Evolutionary conservation across 495 filamentous ascomycete species (phyloP), one percentile per base, ranked within the genome.

Genomic region (Penicillium fimorum): DNA sequence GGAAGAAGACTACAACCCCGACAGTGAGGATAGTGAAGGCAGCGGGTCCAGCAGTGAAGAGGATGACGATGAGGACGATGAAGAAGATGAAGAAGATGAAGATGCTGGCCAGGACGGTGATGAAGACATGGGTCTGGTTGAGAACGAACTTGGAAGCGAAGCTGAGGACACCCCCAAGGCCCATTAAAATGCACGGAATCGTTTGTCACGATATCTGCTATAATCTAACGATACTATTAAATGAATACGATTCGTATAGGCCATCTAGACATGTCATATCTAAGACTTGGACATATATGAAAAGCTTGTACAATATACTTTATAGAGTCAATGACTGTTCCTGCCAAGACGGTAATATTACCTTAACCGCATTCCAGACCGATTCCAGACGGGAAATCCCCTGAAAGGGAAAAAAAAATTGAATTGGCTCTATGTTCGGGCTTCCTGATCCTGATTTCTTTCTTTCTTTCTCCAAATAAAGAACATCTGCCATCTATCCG

Each of bases 1-100:
- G 24, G 92, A 93, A 61, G 92, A 96, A 69, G 92, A 96, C 59
- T 94, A 92, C 70, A 86, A 92, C 63, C 90, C 89, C 4, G 90
- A 87, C 2, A 88, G 84, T 58, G 89, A 87, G 0, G 86, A 89
- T 7, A 90, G 84, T 57, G 90, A 89, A 22, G 88, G 87, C 5
- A 83, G 78, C 32, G 89, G 84, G 29, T 76, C 72, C 3, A 82
- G 76, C 50, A 76, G 74, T 54, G 80, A 78, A n/a, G 78, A 81
- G 1, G 80, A 81, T 7, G 74, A 73, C 1, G 80, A 74, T 12
- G 76, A 73, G 10, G 82, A 80, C 18, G 77, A 80, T 15, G 74
- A 74, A 40, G 74, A 73, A 1, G 80, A 74, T 12, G 76, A 73
- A 9, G 82, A 80, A 17, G 77, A 80, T 15, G 74, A 74, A 41